Conservation (phyloP, 768 basidiomycete genomes). For the Suillus placidus region DNA sequence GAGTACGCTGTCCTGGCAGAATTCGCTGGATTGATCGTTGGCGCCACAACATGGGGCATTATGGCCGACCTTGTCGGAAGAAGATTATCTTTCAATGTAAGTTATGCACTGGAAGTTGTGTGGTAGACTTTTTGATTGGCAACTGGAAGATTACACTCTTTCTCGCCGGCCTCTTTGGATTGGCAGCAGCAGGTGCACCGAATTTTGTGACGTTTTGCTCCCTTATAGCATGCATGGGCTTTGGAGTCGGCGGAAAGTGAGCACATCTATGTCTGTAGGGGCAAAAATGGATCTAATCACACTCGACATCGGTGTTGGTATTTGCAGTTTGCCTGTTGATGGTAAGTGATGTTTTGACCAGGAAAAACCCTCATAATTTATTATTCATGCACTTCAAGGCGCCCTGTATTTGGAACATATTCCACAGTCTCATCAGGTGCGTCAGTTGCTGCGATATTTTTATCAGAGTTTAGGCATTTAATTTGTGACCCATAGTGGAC, state of each 20-base stretch:
- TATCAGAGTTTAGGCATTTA: slow-evolving; percentile 7
- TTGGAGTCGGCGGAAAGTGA: slow-evolving; percentile 55
- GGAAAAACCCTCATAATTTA: neutral
- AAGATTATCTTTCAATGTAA: slow-evolving; percentile 46
- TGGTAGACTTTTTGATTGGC: neutral
- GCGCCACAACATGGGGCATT: slow-evolving; percentile 51
- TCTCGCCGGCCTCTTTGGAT: slow-evolving; percentile 50
- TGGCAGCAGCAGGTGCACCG: slow-evolving; percentile 48
- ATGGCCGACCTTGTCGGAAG: slow-evolving; percentile 53
- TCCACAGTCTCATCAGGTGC: slow-evolving; percentile 42
- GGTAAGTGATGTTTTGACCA: slow-evolving; percentile 33
- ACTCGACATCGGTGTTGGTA: neutral
- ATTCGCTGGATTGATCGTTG: slow-evolving; percentile 51
- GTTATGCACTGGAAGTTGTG: neutral
- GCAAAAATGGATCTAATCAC: slow-evolving; percentile 24
- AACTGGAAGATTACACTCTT: slow-evolving; percentile 35
- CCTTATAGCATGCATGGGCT: slow-evolving; percentile 48
- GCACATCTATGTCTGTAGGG: slow-evolving; percentile 24
- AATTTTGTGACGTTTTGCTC: slow-evolving; percentile 51
- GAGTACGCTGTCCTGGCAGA: slow-evolving; percentile 51
- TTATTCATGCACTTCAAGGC: slow-evolving; percentile 35
- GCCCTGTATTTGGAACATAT: slow-evolving; percentile 50
- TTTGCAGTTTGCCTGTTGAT: slow-evolving; percentile 46
- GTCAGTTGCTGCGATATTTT: slow-evolving; percentile 5
- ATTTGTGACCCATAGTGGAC: slow-evolving; percentile 42